Evolutionary conservation across 2,329 filamentous ascomycete genomes (phyloP).

Genomic region (Apiospora saccharicola): DNA sequence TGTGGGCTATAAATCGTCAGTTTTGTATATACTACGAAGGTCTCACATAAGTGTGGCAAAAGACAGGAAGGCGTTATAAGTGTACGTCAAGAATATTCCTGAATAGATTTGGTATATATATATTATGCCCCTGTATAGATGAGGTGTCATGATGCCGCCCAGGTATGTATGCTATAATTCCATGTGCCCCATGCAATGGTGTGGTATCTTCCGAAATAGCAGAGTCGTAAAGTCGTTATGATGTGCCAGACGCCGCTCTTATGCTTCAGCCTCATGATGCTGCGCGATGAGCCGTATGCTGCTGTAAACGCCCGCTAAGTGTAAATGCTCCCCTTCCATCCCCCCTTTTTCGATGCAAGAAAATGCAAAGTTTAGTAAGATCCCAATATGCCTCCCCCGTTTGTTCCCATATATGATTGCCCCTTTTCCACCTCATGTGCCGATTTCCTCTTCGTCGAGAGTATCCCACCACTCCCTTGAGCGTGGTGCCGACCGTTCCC

Average conservation of each 20-base stretch:
- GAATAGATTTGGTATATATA: constrained; percentile 3
- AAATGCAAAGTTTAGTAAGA: not conserved
- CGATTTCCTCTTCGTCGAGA: constrained; percentile 33
- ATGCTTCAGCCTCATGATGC: constrained; percentile 3
- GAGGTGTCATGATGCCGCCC: not conserved
- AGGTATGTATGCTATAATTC: not conserved
- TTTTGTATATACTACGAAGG: not conserved
- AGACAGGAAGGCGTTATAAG: constrained; percentile 28
- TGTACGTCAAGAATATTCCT: constrained; percentile 2
- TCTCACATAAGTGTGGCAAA: not conserved
- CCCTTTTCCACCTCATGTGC: not conserved
- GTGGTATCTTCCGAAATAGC: constrained; percentile 18
- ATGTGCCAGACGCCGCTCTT: constrained; percentile 11
- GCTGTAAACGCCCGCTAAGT: constrained; percentile 8
- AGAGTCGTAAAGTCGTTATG: constrained; percentile 14
- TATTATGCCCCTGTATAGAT: not conserved
- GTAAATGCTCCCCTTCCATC: not conserved
- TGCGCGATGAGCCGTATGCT: constrained; percentile 5
- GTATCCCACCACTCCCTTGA: constrained; percentile 51
- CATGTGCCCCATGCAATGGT: constrained; percentile 13
- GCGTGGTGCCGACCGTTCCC: constrained; percentile 30
- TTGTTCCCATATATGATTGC: not conserved
- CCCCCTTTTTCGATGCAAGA: constrained; percentile 6
- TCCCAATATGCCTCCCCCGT: not conserved
- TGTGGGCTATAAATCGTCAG: not conserved